Evolutionary conservation across 148 eudicot genomes (phyloP).

Genomic region (Linanthus parryae): DNA sequence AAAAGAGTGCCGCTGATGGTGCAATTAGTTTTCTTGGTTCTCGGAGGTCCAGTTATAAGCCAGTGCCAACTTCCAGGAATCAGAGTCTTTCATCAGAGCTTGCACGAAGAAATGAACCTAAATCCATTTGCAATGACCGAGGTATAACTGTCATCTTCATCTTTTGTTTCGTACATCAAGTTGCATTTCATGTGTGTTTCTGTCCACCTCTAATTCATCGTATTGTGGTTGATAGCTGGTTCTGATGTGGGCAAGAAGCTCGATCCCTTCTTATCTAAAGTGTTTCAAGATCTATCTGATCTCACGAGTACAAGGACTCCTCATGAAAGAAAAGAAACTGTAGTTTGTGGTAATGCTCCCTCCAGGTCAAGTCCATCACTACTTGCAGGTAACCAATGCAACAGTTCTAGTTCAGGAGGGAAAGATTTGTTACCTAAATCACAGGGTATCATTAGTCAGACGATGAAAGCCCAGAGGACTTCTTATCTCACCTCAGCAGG

Average conservation of each 20-base stretch:
- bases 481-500: not conserved
- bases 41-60: conserved; percentile 10
- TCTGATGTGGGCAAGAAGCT: conserved; percentile 10
- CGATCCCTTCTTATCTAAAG: conserved; percentile 1
- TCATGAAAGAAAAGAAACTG: conserved; percentile 11
- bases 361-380: not conserved
- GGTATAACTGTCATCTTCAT: conserved; percentile 13
- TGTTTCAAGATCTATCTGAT: conserved; percentile 4
- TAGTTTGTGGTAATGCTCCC: not conserved
- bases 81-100: conserved; percentile 8
- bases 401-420: conserved; percentile 10
- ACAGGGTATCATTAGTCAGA: not conserved
- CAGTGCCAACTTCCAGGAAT: conserved; percentile 7
- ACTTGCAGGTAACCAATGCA: conserved; percentile 4
- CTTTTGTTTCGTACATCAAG: not conserved
- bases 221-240: conserved; percentile 10
- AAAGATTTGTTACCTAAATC: conserved; percentile 3
- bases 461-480: not conserved
- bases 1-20: not conserved
- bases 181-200: not conserved
- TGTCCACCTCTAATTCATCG: not conserved
- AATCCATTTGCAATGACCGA: not conserved
- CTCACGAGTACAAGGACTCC: conserved; percentile 5
- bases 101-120: conserved; percentile 4
- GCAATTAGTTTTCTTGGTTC: conserved; percentile 1